Percentiles rank a stretch among this genome's conserved stretches.
These are phyloP conservation scores for Mycena latifolia DNA, from an alignment of 768 basidiomycete genomes.

Conservation along the genomic window DNA sequence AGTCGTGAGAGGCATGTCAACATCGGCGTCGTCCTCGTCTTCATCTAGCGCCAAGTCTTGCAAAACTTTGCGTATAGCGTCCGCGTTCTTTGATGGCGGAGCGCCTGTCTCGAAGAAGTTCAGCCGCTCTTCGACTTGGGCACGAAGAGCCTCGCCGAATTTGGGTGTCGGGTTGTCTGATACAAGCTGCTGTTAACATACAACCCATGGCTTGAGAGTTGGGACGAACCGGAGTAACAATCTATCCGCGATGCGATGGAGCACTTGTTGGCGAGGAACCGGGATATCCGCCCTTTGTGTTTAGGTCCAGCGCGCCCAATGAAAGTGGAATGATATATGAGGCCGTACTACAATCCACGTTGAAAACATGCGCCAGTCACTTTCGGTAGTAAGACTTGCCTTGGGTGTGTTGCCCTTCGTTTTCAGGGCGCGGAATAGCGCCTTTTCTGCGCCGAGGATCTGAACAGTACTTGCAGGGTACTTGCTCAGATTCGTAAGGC, in stretches of 20 bases:
- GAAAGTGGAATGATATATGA: conserved; percentile 97
- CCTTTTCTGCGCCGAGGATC: conserved; percentile 98
- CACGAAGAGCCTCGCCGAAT: conserved; percentile 93
- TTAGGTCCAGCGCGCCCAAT: conserved; percentile 95
- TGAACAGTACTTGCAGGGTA: conserved; percentile 99
- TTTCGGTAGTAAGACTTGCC: conserved; percentile 51
- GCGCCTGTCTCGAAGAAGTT: conserved; percentile 94
- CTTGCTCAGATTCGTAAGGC: conserved; percentile 96
- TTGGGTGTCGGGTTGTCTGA: conserved; percentile 90
- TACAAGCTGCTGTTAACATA: conserved; percentile 2
- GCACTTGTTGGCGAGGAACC: conserved; percentile 99
- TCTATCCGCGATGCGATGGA: conserved; percentile 98
- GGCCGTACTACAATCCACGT: conserved; percentile 79
- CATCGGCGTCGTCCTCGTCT: conserved; percentile 65
- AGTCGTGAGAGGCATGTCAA: conserved; percentile 68
- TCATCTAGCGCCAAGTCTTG: conserved; percentile 81
- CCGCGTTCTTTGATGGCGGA: conserved; percentile 90
- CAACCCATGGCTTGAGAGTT: not conserved
- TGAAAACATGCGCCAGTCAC: not conserved
- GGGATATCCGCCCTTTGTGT: conserved; percentile 96
- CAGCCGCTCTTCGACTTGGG: conserved; percentile 96
- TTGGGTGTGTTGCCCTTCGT: conserved; percentile 99
- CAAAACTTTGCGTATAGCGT: conserved; percentile 91
- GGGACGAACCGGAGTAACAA: conserved; percentile 82
- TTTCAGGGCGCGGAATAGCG: conserved; percentile 96